Conservation (phyloP, 495 filamentous ascomycete species). For the Hyaloscypha finlandica region DNA sequence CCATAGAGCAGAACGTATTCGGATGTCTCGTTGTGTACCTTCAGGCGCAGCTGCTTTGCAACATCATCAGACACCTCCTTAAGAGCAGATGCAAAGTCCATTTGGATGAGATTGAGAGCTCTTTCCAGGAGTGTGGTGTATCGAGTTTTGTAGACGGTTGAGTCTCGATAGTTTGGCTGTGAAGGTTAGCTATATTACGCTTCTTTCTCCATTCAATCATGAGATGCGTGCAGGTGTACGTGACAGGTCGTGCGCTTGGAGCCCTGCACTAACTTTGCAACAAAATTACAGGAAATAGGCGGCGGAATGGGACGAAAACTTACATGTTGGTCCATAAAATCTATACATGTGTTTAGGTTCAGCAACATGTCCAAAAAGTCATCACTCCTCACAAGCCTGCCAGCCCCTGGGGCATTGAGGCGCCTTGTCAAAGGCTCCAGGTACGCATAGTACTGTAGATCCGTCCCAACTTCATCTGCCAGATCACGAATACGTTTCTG, state of each 20-base stretch:
- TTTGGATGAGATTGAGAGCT: constrained; percentile 54
- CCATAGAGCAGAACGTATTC: constrained; percentile 76
- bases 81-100: constrained; percentile 42
- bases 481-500: constrained; percentile 74
- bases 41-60: constrained; percentile 67
- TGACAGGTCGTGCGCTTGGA: too few relatives aligned
- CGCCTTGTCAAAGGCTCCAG: constrained; percentile 86
- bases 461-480: constrained; percentile 78
- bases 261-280: too few relatives aligned
- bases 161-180: constrained; percentile 80
- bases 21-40: constrained; percentile 73
- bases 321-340: constrained; percentile 84
- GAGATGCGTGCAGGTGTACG: too few relatives aligned
- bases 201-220: too few relatives aligned
- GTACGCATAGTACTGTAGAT: constrained; percentile 88
- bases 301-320: constrained; percentile 35
- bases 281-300: background rate
- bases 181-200: constrained; percentile 28
- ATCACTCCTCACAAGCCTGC: constrained; percentile 75
- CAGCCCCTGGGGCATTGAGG: constrained; percentile 88
- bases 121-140: constrained; percentile 77
- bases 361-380: constrained; percentile 83
- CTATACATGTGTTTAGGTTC: constrained; percentile 84
- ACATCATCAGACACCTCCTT: constrained; percentile 71
- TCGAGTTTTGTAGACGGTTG: constrained; percentile 83